Conservation (phyloP, 2,329 filamentous ascomycete species). For the Pseudogymnoascus sp. region DNA sequence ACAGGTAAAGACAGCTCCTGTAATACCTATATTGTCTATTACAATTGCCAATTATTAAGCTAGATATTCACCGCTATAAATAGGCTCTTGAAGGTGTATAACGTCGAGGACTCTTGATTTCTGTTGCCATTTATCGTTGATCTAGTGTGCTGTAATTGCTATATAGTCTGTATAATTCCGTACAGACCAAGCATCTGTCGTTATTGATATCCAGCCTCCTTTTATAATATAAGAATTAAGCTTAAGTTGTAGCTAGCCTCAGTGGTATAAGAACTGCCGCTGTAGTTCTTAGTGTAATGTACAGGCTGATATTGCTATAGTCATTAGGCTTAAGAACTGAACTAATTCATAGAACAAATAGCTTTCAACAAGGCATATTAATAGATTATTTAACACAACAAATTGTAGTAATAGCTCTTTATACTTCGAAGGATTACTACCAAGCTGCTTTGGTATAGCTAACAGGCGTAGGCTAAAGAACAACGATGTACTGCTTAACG, state of each 20-base stretch:
- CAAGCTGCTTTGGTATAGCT: neutral
- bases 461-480: neutral
- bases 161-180: neutral
- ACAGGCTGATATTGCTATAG: neutral
- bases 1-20: neutral
- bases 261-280: neutral
- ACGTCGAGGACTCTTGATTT: neutral
- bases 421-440: neutral
- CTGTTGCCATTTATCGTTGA: neutral
- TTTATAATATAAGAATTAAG: neutral
- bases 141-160: neutral
- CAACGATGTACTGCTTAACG: neutral
- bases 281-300: neutral
- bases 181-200: neutral
- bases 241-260: neutral
- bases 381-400: neutral
- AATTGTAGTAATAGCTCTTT: neutral
- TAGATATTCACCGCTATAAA: neutral
- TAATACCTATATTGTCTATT: neutral
- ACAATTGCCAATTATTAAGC: neutral
- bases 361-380: neutral
- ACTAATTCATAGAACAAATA: neutral
- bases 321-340: neutral
- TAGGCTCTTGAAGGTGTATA: neutral
- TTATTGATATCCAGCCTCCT: neutral